Base-by-base conservation (phyloP, 164 flowering plant genomes). In the Liquidambar formosana region DNA sequence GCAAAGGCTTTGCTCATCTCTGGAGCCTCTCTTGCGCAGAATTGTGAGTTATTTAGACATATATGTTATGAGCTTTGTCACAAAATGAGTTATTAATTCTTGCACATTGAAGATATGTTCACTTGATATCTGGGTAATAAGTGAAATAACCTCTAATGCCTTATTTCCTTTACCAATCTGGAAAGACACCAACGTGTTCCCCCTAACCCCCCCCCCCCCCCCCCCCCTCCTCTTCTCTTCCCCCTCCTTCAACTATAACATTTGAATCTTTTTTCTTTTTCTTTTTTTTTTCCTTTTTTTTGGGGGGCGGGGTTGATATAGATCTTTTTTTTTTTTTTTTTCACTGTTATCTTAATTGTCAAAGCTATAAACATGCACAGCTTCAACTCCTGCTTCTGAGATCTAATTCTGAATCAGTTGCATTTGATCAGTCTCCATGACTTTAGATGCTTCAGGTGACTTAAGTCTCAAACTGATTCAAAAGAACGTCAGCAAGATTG, bases 1-100 rank as follows among this genome's bases (percentile, higher is more conserved):
- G 76, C 88, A 86, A 70, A 80, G 84, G 66, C 77, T 86, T 60
- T 80, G 79, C 82, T 86, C 87, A 57, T 77, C 86, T 64, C 67
- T 85, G 76, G 90, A 83, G 81, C 88, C 88, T 67, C 77, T 86
- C 63, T 75, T 86, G 58, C 85, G 90, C 23, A 78, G 81, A 75
- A 83, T 86, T 67, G 90, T 86, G 71, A 80, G 90, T 75, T 56
- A 12, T 38, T 22, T 13, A 54, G 18, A 59, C 23, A 57, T 53
- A 18, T 3, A 5, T 66, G 12, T 11, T 66, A 12, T 22, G 16
- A 28, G 8, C 10, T 22, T 15, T 58, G 49, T 44, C 5, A 8
- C 45, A 13, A n/a, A 65, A 8, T 45, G 2, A 10, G 15, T 53
- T 4, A 33, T 13, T 15, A 10, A 6, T 33, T 33, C 41, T 33